A percentile compares a stretch with the other conserved stretches of the same genome.
Evolutionary conservation across 495 filamentous ascomycete genomes (phyloP).

Genomic region (Penicillium silybi): DNA sequence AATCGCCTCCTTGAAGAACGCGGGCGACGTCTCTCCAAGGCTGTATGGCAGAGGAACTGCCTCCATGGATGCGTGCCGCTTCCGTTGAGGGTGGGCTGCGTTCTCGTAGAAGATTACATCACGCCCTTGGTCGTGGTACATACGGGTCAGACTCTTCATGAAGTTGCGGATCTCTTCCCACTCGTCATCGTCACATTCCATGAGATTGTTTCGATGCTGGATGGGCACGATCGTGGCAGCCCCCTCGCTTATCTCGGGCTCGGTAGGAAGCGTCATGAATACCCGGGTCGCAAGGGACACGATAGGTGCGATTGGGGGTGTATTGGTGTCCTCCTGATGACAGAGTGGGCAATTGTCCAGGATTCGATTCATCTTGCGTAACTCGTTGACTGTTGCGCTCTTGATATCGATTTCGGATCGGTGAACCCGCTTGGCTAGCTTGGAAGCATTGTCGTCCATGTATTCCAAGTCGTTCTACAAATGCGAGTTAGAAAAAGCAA

Average conservation of each 20-base stretch:
- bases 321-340: slow-evolving; percentile 82
- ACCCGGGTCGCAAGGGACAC: slow-evolving; percentile 85
- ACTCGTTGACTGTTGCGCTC: slow-evolving; percentile 81
- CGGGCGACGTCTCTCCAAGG: slow-evolving; percentile 83
- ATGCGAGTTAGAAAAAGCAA: slow-evolving; percentile 23
- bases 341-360: slow-evolving; percentile 88
- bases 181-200: slow-evolving; percentile 98
- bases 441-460: slow-evolving; percentile 92
- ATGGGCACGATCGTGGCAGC: slow-evolving; percentile 87
- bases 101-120: slow-evolving; percentile 98
- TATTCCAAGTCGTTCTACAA: slow-evolving; percentile 83
- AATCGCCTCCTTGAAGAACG: slow-evolving; percentile 95
- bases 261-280: slow-evolving; percentile 83
- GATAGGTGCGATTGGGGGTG: slow-evolving; percentile 81
- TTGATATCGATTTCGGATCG: slow-evolving; percentile 86
- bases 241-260: slow-evolving; percentile 80
- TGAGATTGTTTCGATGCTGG: slow-evolving; percentile 80
- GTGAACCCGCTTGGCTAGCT: slow-evolving; percentile 84
- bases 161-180: slow-evolving; percentile 99
- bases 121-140: slow-evolving; percentile 87
- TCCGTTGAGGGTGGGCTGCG: slow-evolving; percentile 73
- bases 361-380: slow-evolving; percentile 84
- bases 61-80: slow-evolving; percentile 80
- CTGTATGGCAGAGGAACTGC: slow-evolving; percentile 84
- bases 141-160: slow-evolving; percentile 91